Conservation (phyloP, 2,329 filamentous ascomycete species). For the Aphanocladium album region DNA sequence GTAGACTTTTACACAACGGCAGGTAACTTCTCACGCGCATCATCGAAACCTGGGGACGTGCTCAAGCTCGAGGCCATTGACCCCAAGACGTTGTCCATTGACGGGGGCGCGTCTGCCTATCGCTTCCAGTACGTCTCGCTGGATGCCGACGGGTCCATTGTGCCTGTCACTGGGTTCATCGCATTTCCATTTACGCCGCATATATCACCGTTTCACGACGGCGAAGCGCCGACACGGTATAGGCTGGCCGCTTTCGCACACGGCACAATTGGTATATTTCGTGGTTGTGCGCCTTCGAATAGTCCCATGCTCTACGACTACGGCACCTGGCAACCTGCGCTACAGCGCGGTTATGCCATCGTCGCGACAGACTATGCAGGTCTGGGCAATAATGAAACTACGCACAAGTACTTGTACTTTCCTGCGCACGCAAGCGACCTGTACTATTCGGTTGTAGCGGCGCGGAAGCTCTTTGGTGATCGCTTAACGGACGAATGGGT, state of each 20-base stretch:
- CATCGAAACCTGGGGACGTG: constrained; percentile 13
- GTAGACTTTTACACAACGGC: constrained; percentile 15
- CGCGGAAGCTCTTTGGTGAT: constrained; percentile 12
- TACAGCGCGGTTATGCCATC: constrained; percentile 16
- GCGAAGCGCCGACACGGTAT: neutral
- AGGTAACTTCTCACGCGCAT: constrained; percentile 11
- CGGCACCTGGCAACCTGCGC: constrained; percentile 11
- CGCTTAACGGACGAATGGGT: constrained; percentile 15
- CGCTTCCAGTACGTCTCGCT: constrained; percentile 18
- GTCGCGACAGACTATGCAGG: constrained; percentile 21
- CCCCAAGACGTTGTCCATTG: constrained; percentile 5
- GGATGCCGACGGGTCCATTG: constrained; percentile 12
- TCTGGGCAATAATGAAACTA: constrained; percentile 18
- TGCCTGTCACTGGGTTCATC: constrained; percentile 17
- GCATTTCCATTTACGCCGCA: constrained; percentile 8
- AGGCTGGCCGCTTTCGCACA: constrained; percentile 15
- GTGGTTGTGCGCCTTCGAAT: constrained; percentile 16
- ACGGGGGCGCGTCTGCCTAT: constrained; percentile 13
- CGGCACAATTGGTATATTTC: constrained; percentile 15
- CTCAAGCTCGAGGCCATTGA: constrained; percentile 17
- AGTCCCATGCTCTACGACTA: constrained; percentile 14
- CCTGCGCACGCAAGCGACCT: constrained; percentile 16
- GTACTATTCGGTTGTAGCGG: constrained; percentile 15
- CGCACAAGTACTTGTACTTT: constrained; percentile 15
- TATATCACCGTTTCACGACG: neutral